phyloP scores from a whole-genome alignment of 306 rosid genomes.

The Trifolium pratense region DNA sequence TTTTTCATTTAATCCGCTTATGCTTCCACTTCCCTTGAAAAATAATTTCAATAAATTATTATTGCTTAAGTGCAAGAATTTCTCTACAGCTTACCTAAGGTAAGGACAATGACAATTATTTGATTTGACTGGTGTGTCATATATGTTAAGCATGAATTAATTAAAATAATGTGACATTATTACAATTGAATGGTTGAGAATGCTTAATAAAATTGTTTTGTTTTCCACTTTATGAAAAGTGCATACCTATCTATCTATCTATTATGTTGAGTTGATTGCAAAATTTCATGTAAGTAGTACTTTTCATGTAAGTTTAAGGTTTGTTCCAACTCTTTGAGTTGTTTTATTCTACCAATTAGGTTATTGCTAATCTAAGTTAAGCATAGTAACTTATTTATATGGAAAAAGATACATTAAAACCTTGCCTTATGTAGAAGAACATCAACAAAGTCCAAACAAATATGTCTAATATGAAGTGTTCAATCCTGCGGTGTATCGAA shows the following conservation, averaged over 20 bases:
- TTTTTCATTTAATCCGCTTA: conserved; percentile 12
- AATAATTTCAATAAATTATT: conserved; percentile 6
- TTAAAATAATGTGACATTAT: background rate
- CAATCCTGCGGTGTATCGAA: background rate
- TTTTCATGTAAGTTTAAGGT: conserved; percentile 7
- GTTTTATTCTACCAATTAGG: background rate
- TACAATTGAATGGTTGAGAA: conserved; percentile 27
- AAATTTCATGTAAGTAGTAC: background rate
- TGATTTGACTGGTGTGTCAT: conserved; percentile 22
- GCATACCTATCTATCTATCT: background rate
- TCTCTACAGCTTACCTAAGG: conserved; percentile 10
- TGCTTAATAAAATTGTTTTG: background rate
- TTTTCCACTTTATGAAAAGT: conserved; percentile 12
- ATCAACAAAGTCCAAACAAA: conserved; percentile 10
- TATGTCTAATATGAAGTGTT: background rate
- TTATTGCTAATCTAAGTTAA: conserved; percentile 1
- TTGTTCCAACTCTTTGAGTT: background rate
- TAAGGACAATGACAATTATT: conserved; percentile 15
- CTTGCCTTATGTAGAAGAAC: conserved; percentile 19
- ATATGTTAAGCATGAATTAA: background rate
- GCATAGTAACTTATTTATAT: background rate
- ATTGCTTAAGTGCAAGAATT: conserved; percentile 9
- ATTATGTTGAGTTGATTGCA: background rate
- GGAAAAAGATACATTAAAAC: conserved; percentile 19
- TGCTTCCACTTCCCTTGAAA: conserved; percentile 13